Percentiles rank a stretch among this genome's conserved stretches.
Conservation (phyloP, 768 basidiomycete genomes). For the Calvatia gigantea region DNA sequence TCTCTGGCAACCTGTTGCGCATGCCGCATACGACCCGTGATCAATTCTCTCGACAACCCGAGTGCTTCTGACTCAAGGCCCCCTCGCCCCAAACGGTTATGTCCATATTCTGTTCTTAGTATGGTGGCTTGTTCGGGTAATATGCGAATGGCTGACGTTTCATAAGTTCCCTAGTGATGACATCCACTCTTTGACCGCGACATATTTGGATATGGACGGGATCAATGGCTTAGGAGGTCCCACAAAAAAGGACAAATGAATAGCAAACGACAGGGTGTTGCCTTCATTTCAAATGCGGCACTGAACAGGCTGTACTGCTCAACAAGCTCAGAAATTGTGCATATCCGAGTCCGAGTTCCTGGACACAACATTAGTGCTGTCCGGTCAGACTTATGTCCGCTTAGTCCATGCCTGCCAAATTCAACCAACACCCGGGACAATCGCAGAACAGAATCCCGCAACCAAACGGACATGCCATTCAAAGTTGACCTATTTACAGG, state of each 20-base stretch:
- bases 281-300: background rate
- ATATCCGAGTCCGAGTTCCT: conserved; percentile 7
- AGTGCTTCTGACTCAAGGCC: background rate
- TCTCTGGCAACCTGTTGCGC: background rate
- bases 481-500: background rate
- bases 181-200: background rate
- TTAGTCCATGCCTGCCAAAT: background rate
- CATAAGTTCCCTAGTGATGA: conserved; percentile 1
- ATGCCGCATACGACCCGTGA: background rate
- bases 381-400: conserved; percentile 1
- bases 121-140: conserved; percentile 6
- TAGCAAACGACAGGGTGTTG: background rate
- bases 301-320: background rate
- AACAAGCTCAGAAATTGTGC: background rate
- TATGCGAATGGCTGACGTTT: conserved; percentile 4
- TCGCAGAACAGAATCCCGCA: background rate
- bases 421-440: background rate
- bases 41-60: background rate
- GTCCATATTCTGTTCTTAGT: conserved; percentile 9
- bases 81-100: background rate
- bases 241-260: conserved; percentile 8
- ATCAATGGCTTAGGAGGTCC: background rate
- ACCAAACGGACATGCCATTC: background rate
- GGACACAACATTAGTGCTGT: background rate
- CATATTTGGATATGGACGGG: background rate